Percentiles rank a stretch among this genome's conserved stretches.
phyloP scores from a whole-genome alignment of 2,329 filamentous ascomycete genomes.

The Ascomycota sp. region DNA sequence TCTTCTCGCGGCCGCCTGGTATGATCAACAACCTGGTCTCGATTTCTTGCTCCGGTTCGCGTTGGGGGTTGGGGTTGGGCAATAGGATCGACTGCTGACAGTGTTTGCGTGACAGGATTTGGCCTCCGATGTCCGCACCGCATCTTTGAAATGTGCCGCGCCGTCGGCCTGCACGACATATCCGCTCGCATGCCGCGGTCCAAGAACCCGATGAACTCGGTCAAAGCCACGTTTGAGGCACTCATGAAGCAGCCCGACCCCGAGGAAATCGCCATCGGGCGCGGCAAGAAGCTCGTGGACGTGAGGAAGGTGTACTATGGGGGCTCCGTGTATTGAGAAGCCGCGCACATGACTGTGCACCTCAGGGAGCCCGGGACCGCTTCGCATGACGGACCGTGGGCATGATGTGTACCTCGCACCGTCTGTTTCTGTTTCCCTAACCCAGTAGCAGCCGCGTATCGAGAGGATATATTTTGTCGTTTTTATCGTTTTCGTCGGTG shows the following conservation, averaged over 20 bases:
- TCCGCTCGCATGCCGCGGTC: conserved; percentile 65
- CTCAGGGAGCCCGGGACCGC: no score
- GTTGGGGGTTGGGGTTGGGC: no score
- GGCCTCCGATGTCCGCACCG: conserved; percentile 78
- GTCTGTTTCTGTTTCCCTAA: no score
- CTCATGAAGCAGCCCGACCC: conserved; percentile 69
- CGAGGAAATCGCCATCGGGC: conserved; percentile 70
- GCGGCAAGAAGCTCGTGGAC: conserved; percentile 91
- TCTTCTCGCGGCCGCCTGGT: conserved; percentile 78
- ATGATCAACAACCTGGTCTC: no score
- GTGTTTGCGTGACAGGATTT: conserved; percentile 42
- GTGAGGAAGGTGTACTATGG: conserved; percentile 95
- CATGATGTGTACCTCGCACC: no score
- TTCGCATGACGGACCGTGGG: no score
- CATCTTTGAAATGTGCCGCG: conserved; percentile 86
- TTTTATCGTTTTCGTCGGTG: no score
- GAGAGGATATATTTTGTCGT: no score
- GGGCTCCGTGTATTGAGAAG: conserved; percentile 40
- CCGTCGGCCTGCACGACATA: conserved; percentile 71
- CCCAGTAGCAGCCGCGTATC: no score
- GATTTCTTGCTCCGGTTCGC: neutral
- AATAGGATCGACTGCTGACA: neutral
- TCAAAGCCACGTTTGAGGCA: conserved; percentile 76
- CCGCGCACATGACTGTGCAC: no score
- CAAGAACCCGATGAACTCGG: conserved; percentile 92